These are phyloP conservation scores for Diaporthe australafricana DNA, from an alignment of 2,329 filamentous ascomycete genomes.

Conservation along the genomic window DNA sequence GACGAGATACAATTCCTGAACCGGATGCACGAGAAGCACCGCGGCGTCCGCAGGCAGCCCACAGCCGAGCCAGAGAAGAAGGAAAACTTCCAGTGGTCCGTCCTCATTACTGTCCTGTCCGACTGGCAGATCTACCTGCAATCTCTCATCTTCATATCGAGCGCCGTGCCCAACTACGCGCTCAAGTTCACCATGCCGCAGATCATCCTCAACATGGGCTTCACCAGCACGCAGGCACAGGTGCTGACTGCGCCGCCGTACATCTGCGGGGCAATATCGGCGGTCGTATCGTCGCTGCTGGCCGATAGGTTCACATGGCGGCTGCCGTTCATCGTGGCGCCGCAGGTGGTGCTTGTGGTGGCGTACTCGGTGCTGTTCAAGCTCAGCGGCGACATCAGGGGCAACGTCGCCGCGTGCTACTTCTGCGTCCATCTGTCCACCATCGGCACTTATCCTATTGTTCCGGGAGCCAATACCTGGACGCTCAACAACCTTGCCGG, in stretches of 20 bases:
- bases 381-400: neutral
- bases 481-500: neutral
- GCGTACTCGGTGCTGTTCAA: neutral
- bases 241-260: neutral
- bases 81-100: conserved; percentile 47
- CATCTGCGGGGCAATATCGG: neutral
- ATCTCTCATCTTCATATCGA: conserved; percentile 56
- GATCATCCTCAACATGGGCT: conserved; percentile 52
- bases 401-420: neutral
- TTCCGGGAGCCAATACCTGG: neutral
- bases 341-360: neutral
- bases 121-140: conserved; percentile 62
- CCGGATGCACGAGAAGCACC: conserved; percentile 49
- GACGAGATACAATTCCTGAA: conserved; percentile 55
- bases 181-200: conserved; percentile 45
- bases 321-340: neutral
- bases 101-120: conserved; percentile 51
- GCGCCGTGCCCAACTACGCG: conserved; percentile 47
- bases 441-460: neutral
- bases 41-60: conserved; percentile 33
- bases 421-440: neutral
- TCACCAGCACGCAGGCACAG: conserved; percentile 7
- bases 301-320: neutral
- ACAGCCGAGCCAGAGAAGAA: conserved; percentile 41
- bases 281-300: neutral